A percentile compares a stretch with the other conserved stretches of the same genome.
Evolutionary conservation across 306 rosid genomes (phyloP).

Genomic region (Quercus mongolica): DNA sequence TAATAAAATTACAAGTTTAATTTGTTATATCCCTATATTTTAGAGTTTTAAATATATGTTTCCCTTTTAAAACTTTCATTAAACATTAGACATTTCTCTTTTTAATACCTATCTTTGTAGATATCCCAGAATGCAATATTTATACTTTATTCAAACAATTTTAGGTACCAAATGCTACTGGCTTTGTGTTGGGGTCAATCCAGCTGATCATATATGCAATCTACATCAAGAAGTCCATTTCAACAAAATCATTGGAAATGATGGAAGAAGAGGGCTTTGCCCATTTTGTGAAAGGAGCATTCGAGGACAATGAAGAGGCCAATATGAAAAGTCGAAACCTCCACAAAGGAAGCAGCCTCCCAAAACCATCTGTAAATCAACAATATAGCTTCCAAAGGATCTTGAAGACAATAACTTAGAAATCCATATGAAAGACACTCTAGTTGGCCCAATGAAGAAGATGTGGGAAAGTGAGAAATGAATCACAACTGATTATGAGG

Average conservation of each 20-base stretch:
- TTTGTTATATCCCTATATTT: too few species aligned
- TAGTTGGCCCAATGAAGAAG: not conserved
- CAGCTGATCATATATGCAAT: constrained; percentile 29
- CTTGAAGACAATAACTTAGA: constrained; percentile 32
- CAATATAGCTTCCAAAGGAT: constrained; percentile 21
- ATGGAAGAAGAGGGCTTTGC: constrained; percentile 3
- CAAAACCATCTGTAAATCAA: constrained; percentile 18
- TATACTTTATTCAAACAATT: not conserved
- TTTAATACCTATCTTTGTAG: too few species aligned
- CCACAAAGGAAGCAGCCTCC: constrained; percentile 38
- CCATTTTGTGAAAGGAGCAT: not conserved
- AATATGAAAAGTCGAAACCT: constrained; percentile 10
- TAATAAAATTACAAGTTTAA: too few species aligned
- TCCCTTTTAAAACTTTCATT: too few species aligned
- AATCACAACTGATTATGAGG: not conserved
- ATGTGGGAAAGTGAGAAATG: not conserved
- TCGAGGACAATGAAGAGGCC: not conserved
- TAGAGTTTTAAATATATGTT: too few species aligned
- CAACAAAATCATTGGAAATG: constrained; percentile 17
- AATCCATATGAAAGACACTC: constrained; percentile 18
- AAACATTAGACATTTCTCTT: too few species aligned
- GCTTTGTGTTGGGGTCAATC: constrained; percentile 35
- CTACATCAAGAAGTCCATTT: constrained; percentile 27
- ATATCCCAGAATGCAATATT: too few species aligned
- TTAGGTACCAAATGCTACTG: constrained; percentile 48